Conservation (phyloP, 2,329 filamentous ascomycete genomes). For the Trematosphaeria pertusa region DNA sequence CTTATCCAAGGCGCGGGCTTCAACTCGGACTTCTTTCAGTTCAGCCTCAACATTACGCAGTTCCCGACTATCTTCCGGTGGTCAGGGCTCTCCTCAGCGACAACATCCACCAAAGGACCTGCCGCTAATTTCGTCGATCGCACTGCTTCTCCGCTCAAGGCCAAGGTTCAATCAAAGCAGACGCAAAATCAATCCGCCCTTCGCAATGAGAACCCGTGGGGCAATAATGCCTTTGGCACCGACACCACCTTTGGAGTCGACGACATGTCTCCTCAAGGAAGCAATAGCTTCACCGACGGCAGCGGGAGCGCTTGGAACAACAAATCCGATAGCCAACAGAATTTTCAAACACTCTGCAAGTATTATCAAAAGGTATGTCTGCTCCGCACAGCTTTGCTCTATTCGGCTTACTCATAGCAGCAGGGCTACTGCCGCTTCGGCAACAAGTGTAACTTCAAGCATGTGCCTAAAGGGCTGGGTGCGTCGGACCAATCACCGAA, state of each 20-base stretch:
- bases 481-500: neutral
- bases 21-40: slow-evolving; percentile 60
- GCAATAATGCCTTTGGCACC: neutral
- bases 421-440: slow-evolving; percentile 33
- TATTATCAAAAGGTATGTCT: slow-evolving; percentile 33
- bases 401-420: slow-evolving; percentile 6
- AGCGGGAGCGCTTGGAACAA: neutral
- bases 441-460: slow-evolving; percentile 29
- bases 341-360: slow-evolving; percentile 26
- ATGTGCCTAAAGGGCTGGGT: slow-evolving; percentile 10
- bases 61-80: slow-evolving; percentile 61
- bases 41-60: slow-evolving; percentile 60
- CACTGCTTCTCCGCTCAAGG: slow-evolving; percentile 1
- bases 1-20: slow-evolving; percentile 61
- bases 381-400: too few species aligned
- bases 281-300: neutral
- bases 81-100: slow-evolving; percentile 21
- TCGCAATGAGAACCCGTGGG: slow-evolving; percentile 7
- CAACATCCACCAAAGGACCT: slow-evolving; percentile 11
- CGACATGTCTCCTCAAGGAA: slow-evolving; percentile 2
- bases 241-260: neutral
- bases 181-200: slow-evolving; percentile 34
- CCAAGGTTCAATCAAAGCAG: slow-evolving; percentile 2
- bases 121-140: slow-evolving; percentile 1
- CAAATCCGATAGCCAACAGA: neutral